Evolutionary conservation across 2,329 filamentous ascomycete genomes (phyloP).

Genomic region (Chalaropsis ovoidea): DNA sequence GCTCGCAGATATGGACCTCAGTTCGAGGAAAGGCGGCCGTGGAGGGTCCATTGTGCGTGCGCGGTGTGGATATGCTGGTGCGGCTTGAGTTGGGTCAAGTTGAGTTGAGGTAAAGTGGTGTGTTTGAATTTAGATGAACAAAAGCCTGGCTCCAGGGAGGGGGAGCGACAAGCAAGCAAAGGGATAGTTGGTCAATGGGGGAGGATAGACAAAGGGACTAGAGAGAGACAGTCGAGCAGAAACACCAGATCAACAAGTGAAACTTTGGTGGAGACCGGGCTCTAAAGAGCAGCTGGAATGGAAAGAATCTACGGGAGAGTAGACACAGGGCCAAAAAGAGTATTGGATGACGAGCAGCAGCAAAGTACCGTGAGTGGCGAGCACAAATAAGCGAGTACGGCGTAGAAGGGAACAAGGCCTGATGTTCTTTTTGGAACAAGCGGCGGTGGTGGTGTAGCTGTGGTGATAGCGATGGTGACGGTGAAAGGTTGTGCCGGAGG

Average conservation of each 20-base stretch:
- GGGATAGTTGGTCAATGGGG: neutral
- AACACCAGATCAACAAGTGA: conserved; percentile 13
- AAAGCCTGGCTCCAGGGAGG: neutral
- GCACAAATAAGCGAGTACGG: neutral
- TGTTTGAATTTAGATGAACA: neutral
- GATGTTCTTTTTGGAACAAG: neutral
- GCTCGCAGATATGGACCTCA: conserved; percentile 47
- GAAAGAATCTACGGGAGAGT: conserved; percentile 6
- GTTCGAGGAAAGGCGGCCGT: conserved; percentile 47
- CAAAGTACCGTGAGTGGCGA: neutral
- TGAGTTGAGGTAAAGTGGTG: conserved; percentile 6
- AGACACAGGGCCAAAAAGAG: neutral
- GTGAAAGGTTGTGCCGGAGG: neutral
- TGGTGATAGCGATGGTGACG: no score
- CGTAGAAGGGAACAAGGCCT: neutral
- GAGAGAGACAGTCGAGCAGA: conserved; percentile 15
- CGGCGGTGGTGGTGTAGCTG: neutral
- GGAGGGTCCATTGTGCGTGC: conserved; percentile 43
- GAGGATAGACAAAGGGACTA: conserved; percentile 12
- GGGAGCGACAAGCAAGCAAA: conserved; percentile 10
- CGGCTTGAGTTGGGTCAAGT: neutral
- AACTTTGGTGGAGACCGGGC: conserved; percentile 5
- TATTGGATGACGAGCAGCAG: neutral
- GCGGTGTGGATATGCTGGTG: neutral
- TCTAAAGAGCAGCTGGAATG: conserved; percentile 1